Base-by-base conservation (phyloP, 2,329 filamentous ascomycete genomes). In the Byssothecium circinans region DNA sequence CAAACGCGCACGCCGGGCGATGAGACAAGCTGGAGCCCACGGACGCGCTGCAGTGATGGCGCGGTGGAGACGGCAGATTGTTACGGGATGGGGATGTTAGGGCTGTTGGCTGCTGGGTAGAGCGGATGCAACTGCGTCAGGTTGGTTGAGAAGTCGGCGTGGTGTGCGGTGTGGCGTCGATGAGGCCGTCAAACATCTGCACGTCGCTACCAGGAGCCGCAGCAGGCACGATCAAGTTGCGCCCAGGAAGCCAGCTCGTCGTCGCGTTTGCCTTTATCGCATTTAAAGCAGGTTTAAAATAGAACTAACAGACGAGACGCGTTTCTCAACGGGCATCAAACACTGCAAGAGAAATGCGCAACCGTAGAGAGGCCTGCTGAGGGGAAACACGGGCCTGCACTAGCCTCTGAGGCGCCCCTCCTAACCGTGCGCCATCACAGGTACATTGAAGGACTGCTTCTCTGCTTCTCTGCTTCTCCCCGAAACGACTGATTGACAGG, bases 281-380 rank as follows among this genome's bases (percentile, higher is more conserved):
- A 53, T 46, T 45, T 19, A 25, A n/a, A n/a, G n/a, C n/a, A 19
- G 38, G 19, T 34, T 49, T 36, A 36, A 33, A 43, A 45, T 35
- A 42, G 30, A 43, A 32, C 29, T 14, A 12, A 27, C 45, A 48
- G 38, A 17, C 29, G 4, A 32, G 14, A 32, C 29, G 29, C 7
- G 14, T 7, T 32, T 12, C 29, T 32, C 7, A 39, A 46, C 53
- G 51, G 49, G 45, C 45, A 47, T 51, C 41, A 51, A 50, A 53
- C 50, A 49, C 49, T 54, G 53, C 47, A 59, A 57, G n/a, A 58
- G 54, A 57, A 54, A 34, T 30, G 47, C 50, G 36, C 47, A 47
- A 30, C 32, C 43, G 43, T 29, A 47, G 50, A 53, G 50, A 49
- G 47, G 53, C 50, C 52, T 43, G 48, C 47, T 44, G 41, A 41